Evolutionary conservation across 345 rosid genomes (phyloP).

Genomic region (Salix suchowensis): DNA sequence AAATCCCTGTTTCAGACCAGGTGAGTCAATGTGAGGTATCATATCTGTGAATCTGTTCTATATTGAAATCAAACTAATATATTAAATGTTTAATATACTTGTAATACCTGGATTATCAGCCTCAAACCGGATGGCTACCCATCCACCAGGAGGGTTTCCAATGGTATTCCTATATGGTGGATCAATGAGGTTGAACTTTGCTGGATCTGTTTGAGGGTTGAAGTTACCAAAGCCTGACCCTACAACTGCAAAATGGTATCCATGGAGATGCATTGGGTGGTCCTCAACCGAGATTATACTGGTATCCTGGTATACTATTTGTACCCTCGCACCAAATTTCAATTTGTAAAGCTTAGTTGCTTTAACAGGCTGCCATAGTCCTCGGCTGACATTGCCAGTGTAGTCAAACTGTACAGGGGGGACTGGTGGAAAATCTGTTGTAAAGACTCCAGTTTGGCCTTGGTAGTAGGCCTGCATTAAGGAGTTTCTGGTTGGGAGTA

Average conservation of each 20-base stretch:
- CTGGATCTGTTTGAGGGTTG: constrained; percentile 49
- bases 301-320: constrained; percentile 76
- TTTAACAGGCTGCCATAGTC: constrained; percentile 68
- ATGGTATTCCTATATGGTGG: constrained; percentile 81
- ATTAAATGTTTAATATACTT: background rate
- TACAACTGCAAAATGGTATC: constrained; percentile 64
- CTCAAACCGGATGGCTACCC: constrained; percentile 78
- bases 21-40: background rate
- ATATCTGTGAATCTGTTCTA: background rate
- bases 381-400: constrained; percentile 80
- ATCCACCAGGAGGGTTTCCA: constrained; percentile 82
- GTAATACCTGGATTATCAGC: constrained; percentile 82
- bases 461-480: constrained; percentile 89
- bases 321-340: constrained; percentile 60
- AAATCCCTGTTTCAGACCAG: constrained; percentile 38
- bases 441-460: constrained; percentile 65
- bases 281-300: constrained; percentile 66
- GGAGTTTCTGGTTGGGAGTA: constrained; percentile 53
- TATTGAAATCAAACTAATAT: background rate
- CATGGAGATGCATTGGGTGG: constrained; percentile 94
- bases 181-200: constrained; percentile 65
- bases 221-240: constrained; percentile 80
- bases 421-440: constrained; percentile 75
- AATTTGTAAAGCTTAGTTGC: constrained; percentile 72
- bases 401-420: constrained; percentile 73